A percentile compares a stretch with the other conserved stretches of the same genome.
phyloP scores from a whole-genome alignment of 495 filamentous ascomycete genomes.

The Tuber borchii region DNA sequence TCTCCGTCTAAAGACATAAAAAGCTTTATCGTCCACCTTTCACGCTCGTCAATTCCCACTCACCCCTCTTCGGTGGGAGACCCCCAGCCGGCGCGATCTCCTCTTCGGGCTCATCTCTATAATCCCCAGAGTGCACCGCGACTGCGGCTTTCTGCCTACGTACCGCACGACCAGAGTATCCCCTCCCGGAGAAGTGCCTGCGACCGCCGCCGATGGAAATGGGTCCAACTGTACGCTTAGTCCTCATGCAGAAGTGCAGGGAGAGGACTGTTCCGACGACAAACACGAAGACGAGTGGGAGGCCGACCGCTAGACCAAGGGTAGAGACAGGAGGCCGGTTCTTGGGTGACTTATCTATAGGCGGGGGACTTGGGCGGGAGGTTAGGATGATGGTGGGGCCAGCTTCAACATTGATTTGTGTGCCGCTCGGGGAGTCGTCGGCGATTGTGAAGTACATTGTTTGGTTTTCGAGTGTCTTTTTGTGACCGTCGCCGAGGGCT shows the following conservation, averaged over 20 bases:
- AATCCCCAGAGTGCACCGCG: conserved; percentile 18
- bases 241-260: conserved; percentile 36
- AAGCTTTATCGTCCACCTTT: conserved; percentile 29
- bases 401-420: conserved; percentile 1
- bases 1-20: background rate
- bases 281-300: conserved; percentile 27
- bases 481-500: conserved; percentile 10
- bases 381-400: conserved; percentile 33
- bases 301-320: conserved; percentile 28
- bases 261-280: conserved; percentile 20
- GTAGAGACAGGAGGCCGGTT: conserved; percentile 24
- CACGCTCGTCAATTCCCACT: conserved; percentile 39
- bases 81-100: conserved; percentile 6
- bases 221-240: conserved; percentile 28
- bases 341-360: conserved; percentile 14
- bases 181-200: conserved; percentile 25
- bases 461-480: conserved; percentile 16
- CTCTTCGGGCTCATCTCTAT: conserved; percentile 28
- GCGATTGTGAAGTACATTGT: conserved; percentile 31
- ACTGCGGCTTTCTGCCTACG: conserved; percentile 25
- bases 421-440: conserved; percentile 4
- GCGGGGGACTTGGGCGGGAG: background rate
- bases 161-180: conserved; percentile 26
- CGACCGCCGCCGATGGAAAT: conserved; percentile 37
- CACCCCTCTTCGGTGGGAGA: conserved; percentile 2